Evolutionary conservation across 768 basidiomycete species (phyloP).

Genomic region (Lentinula raphanica): DNA sequence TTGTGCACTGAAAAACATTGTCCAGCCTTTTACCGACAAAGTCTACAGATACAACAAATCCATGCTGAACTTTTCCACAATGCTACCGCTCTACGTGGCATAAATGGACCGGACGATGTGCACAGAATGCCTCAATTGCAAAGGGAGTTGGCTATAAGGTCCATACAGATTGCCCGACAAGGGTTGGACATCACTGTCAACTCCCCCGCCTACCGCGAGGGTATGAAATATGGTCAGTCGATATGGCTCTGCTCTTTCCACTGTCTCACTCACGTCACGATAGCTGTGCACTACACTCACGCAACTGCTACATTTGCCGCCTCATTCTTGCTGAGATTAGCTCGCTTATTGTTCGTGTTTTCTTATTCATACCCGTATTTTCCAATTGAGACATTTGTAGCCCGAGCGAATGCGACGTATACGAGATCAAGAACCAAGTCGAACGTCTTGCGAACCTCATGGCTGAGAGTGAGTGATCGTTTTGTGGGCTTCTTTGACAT

Average conservation of each 20-base stretch:
- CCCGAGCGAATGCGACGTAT: conserved; percentile 77
- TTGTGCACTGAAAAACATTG: not conserved
- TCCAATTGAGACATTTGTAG: conserved; percentile 39
- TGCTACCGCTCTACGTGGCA: conserved; percentile 75
- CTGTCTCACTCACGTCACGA: not conserved
- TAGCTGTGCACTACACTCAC: conserved; percentile 88
- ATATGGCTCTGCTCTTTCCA: conserved; percentile 1
- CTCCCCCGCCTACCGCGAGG: conserved; percentile 79
- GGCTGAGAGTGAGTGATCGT: conserved; percentile 74
- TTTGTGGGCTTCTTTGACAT: too few species aligned
- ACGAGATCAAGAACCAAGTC: conserved; percentile 69
- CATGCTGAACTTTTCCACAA: conserved; percentile 84
- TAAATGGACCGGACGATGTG: conserved; percentile 83
- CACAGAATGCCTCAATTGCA: conserved; percentile 78
- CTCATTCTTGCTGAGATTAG: conserved; percentile 80
- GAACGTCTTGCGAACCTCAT: conserved; percentile 73
- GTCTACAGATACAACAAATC: conserved; percentile 80
- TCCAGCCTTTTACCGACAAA: conserved; percentile 82
- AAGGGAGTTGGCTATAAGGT: conserved; percentile 71
- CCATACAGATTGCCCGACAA: conserved; percentile 76
- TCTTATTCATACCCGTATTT: not conserved
- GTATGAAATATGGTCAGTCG: conserved; percentile 82
- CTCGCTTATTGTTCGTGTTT: conserved; percentile 73
- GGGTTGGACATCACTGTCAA: conserved; percentile 83
- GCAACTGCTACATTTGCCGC: conserved; percentile 93